Conservation (phyloP, 2,329 filamentous ascomycete genomes). For the Fusarium udum region DNA sequence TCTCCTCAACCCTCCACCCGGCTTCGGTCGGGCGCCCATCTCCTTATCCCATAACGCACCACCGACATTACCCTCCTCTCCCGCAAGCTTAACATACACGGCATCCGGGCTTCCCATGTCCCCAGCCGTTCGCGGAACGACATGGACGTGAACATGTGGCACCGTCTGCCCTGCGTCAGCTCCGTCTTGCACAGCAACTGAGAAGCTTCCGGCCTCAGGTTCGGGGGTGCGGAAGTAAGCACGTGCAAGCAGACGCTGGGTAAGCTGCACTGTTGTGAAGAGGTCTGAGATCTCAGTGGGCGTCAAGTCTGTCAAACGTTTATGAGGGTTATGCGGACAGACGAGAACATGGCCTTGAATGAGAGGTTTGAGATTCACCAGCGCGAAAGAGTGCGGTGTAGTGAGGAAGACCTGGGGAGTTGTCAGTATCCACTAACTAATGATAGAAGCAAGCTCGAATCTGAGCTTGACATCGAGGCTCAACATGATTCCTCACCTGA, state of each 20-base stretch:
- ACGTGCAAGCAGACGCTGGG: conserved; percentile 77
- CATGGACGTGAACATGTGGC: conserved; percentile 90
- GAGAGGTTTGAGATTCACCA: conserved; percentile 96
- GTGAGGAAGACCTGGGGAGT: conserved; percentile 81
- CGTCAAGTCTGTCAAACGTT: conserved; percentile 79
- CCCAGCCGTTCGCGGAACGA: conserved; percentile 77
- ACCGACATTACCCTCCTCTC: conserved; percentile 84
- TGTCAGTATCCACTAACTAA: neutral
- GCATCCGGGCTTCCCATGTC: conserved; percentile 67
- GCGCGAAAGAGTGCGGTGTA: conserved; percentile 81
- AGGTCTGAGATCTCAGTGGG: conserved; percentile 79
- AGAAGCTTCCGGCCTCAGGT: conserved; percentile 76
- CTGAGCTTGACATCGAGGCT: neutral
- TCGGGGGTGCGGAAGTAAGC: conserved; percentile 65
- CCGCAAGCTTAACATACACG: conserved; percentile 85
- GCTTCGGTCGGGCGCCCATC: conserved; percentile 54
- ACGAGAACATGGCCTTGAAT: conserved; percentile 93
- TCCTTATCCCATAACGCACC: conserved; percentile 69
- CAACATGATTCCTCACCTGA: conserved; percentile 62
- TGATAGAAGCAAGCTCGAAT: neutral
- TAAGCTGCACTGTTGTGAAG: conserved; percentile 84
- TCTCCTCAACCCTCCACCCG: conserved; percentile 68
- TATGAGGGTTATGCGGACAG: conserved; percentile 75
- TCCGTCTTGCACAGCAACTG: conserved; percentile 95
- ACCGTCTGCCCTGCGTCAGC: conserved; percentile 92